Evolutionary conservation across 306 rosid species (phyloP), one percentile per base, ranked within the genome.

Genomic region (Ormosia semicastrata): DNA sequence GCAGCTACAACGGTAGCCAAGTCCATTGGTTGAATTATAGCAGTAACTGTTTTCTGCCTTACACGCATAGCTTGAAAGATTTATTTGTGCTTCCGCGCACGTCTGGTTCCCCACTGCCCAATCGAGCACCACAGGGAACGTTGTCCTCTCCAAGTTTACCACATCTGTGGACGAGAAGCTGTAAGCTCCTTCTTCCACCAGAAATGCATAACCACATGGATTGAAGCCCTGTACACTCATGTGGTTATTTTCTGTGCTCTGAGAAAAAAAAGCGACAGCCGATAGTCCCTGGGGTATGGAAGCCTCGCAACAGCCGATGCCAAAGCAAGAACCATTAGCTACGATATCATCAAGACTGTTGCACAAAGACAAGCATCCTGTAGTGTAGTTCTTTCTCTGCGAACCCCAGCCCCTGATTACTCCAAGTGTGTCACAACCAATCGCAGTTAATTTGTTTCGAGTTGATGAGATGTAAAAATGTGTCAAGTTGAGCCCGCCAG

Each of bases 1-100:
- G 78, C 88, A 85, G n/a, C 59, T 10, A 81, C 88, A 87, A 7
- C 43, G 87, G 40, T 81, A 85, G 7, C 82, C 87, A 8, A 3
- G n/a, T 9, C 83, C 73, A 2, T 49, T 66, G 12, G n/a, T 34
- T 1, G 60, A 33, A 6, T 17, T 15, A 0, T 10, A 10, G 10
- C n/a, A 6, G 39, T 46, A 63, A 18, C 4, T 15, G 8, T 67
- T 60, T 1, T 46, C 54, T 0, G 3, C 54, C 13, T 78, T 41
- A 17, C 84, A 79, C 0, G 77, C 14, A 17, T 36, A 62, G 56
- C 47, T 76, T 4, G 63, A 3, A 14, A 2, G 8, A 9, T 57
- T 49, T 0, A 50, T 32, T 3, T 2, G 3, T 8, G 73, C 87
- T 0, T 36, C 2, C 0, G 0, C 2, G 14, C 89, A 79, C 1